Evolutionary conservation across 352 stramenopile species (phyloP).

Genomic region (Phytopythium kandeliae): DNA sequence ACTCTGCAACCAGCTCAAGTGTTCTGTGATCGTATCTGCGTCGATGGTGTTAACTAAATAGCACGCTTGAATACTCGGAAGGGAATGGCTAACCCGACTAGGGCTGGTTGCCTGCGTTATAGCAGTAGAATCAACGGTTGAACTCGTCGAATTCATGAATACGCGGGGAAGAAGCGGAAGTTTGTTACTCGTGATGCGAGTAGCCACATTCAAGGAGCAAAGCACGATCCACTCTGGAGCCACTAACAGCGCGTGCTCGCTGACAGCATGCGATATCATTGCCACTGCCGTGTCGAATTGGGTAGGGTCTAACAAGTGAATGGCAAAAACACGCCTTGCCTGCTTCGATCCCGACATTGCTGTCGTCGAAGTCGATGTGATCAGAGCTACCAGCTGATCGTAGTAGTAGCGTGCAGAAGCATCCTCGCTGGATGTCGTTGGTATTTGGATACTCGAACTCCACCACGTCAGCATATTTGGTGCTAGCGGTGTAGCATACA

Average conservation of each 20-base stretch:
- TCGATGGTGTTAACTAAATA: background rate
- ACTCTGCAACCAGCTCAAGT: background rate
- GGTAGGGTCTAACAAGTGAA: constrained; percentile 25
- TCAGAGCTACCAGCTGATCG: background rate
- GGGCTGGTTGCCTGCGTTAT: background rate
- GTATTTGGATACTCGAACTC: background rate
- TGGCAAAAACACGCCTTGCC: constrained; percentile 14
- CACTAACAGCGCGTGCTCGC: constrained; percentile 40
- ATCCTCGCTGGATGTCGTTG: background rate
- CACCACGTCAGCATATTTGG: background rate
- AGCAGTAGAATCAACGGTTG: background rate
- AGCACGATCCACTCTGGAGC: constrained; percentile 48
- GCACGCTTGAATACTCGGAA: background rate
- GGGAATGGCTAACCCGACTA: background rate
- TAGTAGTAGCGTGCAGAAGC: background rate
- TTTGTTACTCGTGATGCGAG: constrained; percentile 21
- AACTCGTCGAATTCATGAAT: background rate
- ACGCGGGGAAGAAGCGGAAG: constrained; percentile 21
- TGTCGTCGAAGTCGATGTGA: background rate
- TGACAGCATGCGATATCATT: constrained; percentile 44
- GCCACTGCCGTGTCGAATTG: constrained; percentile 26
- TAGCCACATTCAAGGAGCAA: constrained; percentile 21
- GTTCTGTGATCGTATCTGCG: background rate
- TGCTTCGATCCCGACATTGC: background rate
- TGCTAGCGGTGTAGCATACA: background rate